Percentiles rank a stretch among this genome's conserved stretches.
phyloP scores from a whole-genome alignment of 148 eudicot species.

The Chenopodium quinoa region DNA sequence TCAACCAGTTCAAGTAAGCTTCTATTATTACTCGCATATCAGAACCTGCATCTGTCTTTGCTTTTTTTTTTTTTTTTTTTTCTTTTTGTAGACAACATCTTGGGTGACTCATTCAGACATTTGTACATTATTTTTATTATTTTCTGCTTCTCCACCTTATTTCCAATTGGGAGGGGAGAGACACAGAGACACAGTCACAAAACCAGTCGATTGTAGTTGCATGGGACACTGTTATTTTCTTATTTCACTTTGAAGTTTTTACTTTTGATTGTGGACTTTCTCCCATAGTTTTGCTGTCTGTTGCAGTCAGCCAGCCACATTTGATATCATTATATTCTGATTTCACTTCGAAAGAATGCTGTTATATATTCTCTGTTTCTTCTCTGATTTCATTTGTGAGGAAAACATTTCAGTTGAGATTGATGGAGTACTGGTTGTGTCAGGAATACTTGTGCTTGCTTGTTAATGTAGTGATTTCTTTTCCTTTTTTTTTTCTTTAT shows the following conservation, averaged over 20 bases:
- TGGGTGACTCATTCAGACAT: background rate
- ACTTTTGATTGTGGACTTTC: background rate
- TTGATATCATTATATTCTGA: too few relatives aligned
- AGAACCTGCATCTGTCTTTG: background rate
- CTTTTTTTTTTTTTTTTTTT: background rate
- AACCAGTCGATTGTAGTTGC: background rate
- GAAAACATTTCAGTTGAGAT: background rate
- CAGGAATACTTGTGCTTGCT: background rate
- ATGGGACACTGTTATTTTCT: background rate
- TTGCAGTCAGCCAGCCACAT: too few relatives aligned
- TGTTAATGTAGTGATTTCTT: background rate
- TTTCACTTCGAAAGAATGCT: too few relatives aligned
- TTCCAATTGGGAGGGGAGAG: background rate
- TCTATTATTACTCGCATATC: background rate
- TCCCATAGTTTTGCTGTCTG: background rate
- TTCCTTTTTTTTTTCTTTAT: background rate
- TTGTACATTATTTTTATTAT: too few relatives aligned
- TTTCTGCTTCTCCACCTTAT: background rate
- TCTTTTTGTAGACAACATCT: background rate
- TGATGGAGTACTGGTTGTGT: background rate
- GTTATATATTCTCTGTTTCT: background rate
- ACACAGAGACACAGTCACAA: background rate
- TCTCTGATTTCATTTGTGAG: background rate
- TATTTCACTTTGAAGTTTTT: background rate
- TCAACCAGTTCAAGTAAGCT: slow-evolving; percentile 94